These are phyloP conservation scores for Myochromella boudieri DNA, from an alignment of 768 basidiomycete species.

Conservation along the genomic window DNA sequence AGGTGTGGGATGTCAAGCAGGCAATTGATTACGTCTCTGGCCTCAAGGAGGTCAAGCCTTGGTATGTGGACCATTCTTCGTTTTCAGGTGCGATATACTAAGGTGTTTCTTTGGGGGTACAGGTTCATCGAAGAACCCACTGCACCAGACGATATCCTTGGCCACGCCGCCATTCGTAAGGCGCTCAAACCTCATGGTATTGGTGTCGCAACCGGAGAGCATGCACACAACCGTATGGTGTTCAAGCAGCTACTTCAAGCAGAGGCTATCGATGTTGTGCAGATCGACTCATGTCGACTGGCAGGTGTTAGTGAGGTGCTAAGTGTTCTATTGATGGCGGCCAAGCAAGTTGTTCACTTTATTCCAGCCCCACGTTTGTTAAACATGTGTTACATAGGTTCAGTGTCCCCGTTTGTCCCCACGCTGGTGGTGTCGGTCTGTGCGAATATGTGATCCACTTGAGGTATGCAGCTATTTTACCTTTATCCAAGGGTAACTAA, in stretches of 20 bases:
- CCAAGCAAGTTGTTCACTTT: constrained; percentile 54
- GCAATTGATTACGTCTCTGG: constrained; percentile 90
- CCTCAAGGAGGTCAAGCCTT: constrained; percentile 80
- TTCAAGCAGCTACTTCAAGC: constrained; percentile 93
- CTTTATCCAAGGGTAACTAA: no score
- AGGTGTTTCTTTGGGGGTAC: background rate
- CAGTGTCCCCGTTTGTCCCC: constrained; percentile 86
- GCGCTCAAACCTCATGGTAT: constrained; percentile 78
- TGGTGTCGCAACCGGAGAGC: constrained; percentile 92
- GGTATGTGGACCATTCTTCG: constrained; percentile 63
- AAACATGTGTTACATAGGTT: constrained; percentile 43
- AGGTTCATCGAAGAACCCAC: constrained; percentile 96
- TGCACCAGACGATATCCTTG: constrained; percentile 87
- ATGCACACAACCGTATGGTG: constrained; percentile 92
- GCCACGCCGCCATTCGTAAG: constrained; percentile 78
- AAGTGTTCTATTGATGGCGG: constrained; percentile 85
- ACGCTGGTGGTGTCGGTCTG: constrained; percentile 92
- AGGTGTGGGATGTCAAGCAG: constrained; percentile 92
- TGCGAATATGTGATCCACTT: constrained; percentile 91
- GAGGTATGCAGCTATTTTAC: constrained; percentile 51
- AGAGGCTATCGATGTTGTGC: constrained; percentile 91
- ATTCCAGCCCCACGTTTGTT: background rate
- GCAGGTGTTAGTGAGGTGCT: constrained; percentile 95
- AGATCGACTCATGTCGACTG: constrained; percentile 92
- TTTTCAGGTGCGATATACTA: background rate